Evolutionary conservation across 768 basidiomycete genomes (phyloP).

Genomic region (Serpula lacrymans): DNA sequence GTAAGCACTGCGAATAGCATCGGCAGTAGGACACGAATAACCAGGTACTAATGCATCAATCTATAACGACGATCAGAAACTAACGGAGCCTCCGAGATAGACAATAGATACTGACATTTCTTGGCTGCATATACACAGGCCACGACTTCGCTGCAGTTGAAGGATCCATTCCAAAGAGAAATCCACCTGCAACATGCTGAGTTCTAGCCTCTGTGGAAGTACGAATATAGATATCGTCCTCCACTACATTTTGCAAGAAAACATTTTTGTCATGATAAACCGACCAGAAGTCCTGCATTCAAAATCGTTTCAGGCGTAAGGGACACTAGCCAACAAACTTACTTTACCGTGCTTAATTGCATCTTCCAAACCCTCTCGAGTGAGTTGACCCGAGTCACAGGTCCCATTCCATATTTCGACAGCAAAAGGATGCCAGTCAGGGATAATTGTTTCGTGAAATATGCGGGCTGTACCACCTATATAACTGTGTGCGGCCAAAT

Average conservation of each 20-base stretch:
- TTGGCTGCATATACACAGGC: conserved; percentile 40
- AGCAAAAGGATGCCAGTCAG: conserved; percentile 42
- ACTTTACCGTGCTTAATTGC: conserved; percentile 41
- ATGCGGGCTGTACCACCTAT: conserved; percentile 34
- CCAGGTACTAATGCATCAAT: conserved; percentile 46
- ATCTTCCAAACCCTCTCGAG: conserved; percentile 40
- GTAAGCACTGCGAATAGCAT: conserved; percentile 35
- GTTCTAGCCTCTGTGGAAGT: conserved; percentile 45
- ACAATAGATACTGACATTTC: conserved; percentile 28
- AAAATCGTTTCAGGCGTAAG: neutral
- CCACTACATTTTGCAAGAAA: conserved; percentile 33
- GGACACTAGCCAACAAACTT: conserved; percentile 8
- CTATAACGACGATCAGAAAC: conserved; percentile 16
- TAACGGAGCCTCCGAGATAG: neutral
- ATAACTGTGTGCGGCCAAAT: conserved; percentile 36
- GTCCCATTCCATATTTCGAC: conserved; percentile 44
- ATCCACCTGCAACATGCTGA: conserved; percentile 43
- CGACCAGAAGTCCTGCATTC: conserved; percentile 43
- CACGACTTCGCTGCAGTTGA: conserved; percentile 27
- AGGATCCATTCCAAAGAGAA: conserved; percentile 45
- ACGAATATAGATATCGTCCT: conserved; percentile 38
- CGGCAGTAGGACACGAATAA: conserved; percentile 41
- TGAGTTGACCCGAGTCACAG: conserved; percentile 47
- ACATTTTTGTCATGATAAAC: conserved; percentile 37
- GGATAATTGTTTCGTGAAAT: conserved; percentile 36